Percentiles rank a stretch among this genome's conserved stretches.
Evolutionary conservation across 495 filamentous ascomycete species (phyloP).

Genomic region (Cercophora sp.): DNA sequence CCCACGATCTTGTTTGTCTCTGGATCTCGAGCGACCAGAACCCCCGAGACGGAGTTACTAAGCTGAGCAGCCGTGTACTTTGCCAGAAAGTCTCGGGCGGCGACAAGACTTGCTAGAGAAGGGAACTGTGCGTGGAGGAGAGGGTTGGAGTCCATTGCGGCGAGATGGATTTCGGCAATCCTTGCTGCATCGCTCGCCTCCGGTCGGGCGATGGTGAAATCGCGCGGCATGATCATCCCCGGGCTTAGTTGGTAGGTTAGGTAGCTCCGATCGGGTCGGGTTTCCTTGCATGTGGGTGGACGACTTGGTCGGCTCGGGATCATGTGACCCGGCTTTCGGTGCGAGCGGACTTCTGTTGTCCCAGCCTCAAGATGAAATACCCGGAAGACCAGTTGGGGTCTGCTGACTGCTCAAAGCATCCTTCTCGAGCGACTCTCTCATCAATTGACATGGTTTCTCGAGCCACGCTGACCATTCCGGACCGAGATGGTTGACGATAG

Average conservation of each 20-base stretch:
- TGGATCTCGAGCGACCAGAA: slow-evolving; percentile 32
- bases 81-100: slow-evolving; percentile 22
- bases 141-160: slow-evolving; percentile 40
- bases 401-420: no score
- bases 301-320: no score
- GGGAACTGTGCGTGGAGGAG: slow-evolving; percentile 44
- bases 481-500: slow-evolving; percentile 19
- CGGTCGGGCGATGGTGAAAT: slow-evolving; percentile 14
- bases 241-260: no score
- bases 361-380: no score
- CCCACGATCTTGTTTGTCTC: slow-evolving; percentile 25
- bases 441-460: slow-evolving; percentile 18
- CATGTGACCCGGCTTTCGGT: slow-evolving; percentile 20
- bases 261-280: no score
- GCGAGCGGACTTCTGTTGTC: neutral
- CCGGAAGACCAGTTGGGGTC: no score
- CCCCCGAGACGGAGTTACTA: slow-evolving; percentile 19
- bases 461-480: slow-evolving; percentile 27
- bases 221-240: no score
- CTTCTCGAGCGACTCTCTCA: neutral
- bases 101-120: slow-evolving; percentile 23
- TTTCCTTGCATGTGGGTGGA: no score
- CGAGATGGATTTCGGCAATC: slow-evolving; percentile 40
- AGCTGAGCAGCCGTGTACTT: slow-evolving; percentile 25
- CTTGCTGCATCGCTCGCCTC: slow-evolving; percentile 28